phyloP scores from a whole-genome alignment of 192 early-diverging fungal genomes.

The Piromyces finnis region DNA sequence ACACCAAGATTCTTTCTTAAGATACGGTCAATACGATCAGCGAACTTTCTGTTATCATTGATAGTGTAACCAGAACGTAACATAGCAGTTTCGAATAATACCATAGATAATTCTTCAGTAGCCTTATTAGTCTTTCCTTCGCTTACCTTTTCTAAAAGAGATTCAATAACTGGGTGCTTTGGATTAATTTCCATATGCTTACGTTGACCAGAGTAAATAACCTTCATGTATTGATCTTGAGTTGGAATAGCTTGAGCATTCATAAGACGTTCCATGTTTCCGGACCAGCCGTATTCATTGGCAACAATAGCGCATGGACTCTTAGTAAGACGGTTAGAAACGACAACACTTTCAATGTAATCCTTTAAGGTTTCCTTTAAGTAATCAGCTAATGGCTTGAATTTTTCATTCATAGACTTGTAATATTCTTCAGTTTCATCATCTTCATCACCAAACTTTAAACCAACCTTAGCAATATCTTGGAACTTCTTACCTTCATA shows the following conservation, averaged over 20 bases:
- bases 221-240: conserved; percentile 2
- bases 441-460: conserved; percentile 35
- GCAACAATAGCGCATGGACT: conserved; percentile 59
- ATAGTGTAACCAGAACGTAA: conserved; percentile 40
- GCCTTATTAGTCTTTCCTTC: conserved; percentile 20
- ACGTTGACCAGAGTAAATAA: neutral
- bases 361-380: conserved; percentile 11
- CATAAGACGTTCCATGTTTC: conserved; percentile 42
- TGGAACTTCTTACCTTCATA: conserved; percentile 68
- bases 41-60: conserved; percentile 26
- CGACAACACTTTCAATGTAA: conserved; percentile 24
- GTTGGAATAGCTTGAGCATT: conserved; percentile 16
- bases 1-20: conserved; percentile 3
- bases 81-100: conserved; percentile 44
- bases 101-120: conserved; percentile 15
- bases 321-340: conserved; percentile 61
- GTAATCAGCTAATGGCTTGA: conserved; percentile 36
- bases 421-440: conserved; percentile 1
- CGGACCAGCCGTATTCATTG: conserved; percentile 36
- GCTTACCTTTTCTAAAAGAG: conserved; percentile 23
- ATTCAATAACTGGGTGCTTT: conserved; percentile 35
- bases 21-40: conserved; percentile 3
- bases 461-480: conserved; percentile 20
- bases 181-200: conserved; percentile 54
- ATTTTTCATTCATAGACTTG: conserved; percentile 12